Evolutionary conservation across 2,329 filamentous ascomycete genomes (phyloP).

Genomic region (Trichothecium sympodiale): DNA sequence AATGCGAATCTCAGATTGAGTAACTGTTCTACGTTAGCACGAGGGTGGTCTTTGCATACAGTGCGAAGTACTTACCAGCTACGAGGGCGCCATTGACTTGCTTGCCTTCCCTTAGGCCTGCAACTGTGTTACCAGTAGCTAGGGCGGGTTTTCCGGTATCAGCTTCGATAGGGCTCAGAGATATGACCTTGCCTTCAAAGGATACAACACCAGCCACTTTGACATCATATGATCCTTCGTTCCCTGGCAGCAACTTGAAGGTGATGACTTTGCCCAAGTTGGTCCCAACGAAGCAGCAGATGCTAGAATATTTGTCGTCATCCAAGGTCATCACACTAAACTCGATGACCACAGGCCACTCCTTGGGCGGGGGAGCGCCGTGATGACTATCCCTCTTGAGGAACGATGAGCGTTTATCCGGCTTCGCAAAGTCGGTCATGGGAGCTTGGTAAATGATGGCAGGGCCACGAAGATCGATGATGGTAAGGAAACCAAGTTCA

Average conservation of each 20-base stretch:
- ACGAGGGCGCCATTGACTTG: slow-evolving; percentile 74
- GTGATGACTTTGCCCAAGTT: slow-evolving; percentile 74
- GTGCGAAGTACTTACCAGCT: slow-evolving; percentile 43
- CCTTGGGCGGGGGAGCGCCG: slow-evolving; percentile 32
- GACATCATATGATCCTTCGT: slow-evolving; percentile 56
- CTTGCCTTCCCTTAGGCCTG: slow-evolving; percentile 61
- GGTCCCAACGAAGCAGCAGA: slow-evolving; percentile 84
- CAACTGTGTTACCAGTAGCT: slow-evolving; percentile 66
- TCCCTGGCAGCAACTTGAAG: slow-evolving; percentile 77
- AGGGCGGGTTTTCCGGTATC: slow-evolving; percentile 65
- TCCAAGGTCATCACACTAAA: slow-evolving; percentile 92
- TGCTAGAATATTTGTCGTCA: slow-evolving; percentile 90
- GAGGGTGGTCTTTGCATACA: background rate
- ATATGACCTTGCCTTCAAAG: slow-evolving; percentile 60
- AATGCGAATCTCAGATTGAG: slow-evolving; percentile 66
- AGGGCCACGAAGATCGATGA: slow-evolving; percentile 84
- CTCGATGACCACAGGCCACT: slow-evolving; percentile 74
- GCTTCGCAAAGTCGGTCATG: slow-evolving; percentile 61
- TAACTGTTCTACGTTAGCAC: slow-evolving; percentile 33
- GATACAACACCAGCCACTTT: slow-evolving; percentile 57
- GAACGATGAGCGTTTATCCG: slow-evolving; percentile 68
- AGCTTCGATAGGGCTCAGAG: slow-evolving; percentile 67
- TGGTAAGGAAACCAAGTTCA: slow-evolving; percentile 65
- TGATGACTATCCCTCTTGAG: slow-evolving; percentile 29
- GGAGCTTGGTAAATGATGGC: slow-evolving; percentile 68